Evolutionary conservation across 2,329 filamentous ascomycete genomes (phyloP).

Genomic region (Sclerotinia trifoliorum): DNA sequence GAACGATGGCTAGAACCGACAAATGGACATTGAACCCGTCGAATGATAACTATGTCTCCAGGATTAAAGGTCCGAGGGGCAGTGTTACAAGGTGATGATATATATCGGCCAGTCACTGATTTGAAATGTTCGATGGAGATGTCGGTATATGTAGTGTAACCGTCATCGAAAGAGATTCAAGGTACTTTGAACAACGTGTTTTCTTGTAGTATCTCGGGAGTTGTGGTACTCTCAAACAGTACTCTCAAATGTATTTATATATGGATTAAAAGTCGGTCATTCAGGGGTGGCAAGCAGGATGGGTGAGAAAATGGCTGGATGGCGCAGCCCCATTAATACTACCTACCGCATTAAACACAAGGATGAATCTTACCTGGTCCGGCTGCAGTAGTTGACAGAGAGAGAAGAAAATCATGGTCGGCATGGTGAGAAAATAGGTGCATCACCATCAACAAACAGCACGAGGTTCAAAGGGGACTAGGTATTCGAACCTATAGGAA

Average conservation of each 20-base stretch:
- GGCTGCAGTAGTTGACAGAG: neutral
- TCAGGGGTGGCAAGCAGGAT: neutral
- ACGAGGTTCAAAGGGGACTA: neutral
- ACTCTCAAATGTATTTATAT: neutral
- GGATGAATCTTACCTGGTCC: neutral
- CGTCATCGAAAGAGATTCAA: neutral
- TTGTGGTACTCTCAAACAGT: neutral
- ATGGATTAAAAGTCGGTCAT: neutral
- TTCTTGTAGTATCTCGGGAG: neutral
- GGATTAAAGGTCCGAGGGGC: neutral
- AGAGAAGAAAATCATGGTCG: neutral
- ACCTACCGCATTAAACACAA: neutral
- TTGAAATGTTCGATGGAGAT: neutral
- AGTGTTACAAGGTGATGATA: neutral
- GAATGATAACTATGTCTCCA: neutral
- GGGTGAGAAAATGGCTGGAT: neutral
- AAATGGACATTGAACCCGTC: neutral
- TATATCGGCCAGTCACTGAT: neutral
- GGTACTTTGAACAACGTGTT: constrained; percentile 1
- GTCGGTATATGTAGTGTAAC: constrained; percentile 7
- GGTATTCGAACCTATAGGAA: neutral
- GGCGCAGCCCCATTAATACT: constrained; percentile 6
- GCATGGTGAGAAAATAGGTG: constrained; percentile 3
- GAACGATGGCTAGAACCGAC: neutral
- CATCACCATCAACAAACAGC: neutral